Percentiles rank a stretch among this genome's conserved stretches.
Evolutionary conservation across 768 basidiomycete species (phyloP).

Genomic region (Wakefieldia striispora): DNA sequence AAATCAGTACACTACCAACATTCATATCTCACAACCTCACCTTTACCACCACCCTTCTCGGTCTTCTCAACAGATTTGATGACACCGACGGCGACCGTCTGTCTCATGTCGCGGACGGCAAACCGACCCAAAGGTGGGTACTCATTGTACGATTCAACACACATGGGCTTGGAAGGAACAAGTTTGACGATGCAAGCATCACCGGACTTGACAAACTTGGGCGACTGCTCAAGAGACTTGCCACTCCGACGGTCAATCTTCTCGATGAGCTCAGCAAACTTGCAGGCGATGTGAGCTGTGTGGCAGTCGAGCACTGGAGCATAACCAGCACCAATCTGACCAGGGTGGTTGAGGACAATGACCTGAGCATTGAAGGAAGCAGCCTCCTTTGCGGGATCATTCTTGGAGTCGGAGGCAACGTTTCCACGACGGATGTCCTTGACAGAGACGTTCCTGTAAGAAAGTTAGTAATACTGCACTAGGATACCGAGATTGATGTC

Average conservation of each 20-base stretch:
- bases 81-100: conserved; percentile 98
- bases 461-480: conserved; percentile 5
- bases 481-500: conserved; percentile 23
- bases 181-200: conserved; percentile 99
- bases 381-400: conserved; percentile 99
- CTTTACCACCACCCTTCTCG: conserved; percentile 86
- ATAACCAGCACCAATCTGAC: conserved; percentile 99
- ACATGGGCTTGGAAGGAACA: conserved; percentile 94
- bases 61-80: conserved; percentile 98
- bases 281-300: conserved; percentile 99
- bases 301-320: conserved; percentile 99
- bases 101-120: conserved; percentile 99
- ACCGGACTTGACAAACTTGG: conserved; percentile 99
- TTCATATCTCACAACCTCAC: conserved; percentile 37
- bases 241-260: conserved; percentile 99
- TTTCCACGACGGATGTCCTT: conserved; percentile 99
- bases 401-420: conserved; percentile 99
- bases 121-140: conserved; percentile 99
- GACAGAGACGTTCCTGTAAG: conserved; percentile 92
- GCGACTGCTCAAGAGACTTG: conserved; percentile 81
- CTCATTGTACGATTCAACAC: conserved; percentile 90
- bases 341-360: conserved; percentile 99
- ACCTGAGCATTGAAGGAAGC: conserved; percentile 99
- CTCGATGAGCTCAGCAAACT: conserved; percentile 97
- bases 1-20: conserved; percentile 7